Evolutionary conservation across 495 filamentous ascomycete genomes (phyloP).

Genomic region (Peziza echinospora): DNA sequence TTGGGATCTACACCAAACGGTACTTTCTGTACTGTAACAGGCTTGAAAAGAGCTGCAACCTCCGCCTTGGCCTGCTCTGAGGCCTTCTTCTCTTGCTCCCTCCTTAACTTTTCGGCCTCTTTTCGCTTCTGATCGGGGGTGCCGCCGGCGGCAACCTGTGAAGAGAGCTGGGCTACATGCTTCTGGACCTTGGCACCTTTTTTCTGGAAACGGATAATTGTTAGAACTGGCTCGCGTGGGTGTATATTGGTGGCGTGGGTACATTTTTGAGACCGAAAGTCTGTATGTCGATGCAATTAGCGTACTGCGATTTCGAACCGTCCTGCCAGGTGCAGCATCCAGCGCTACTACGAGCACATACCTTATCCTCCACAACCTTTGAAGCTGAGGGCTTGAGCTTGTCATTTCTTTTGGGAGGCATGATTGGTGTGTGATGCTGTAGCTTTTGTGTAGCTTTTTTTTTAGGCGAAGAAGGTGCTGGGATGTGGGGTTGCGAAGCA

Average conservation of each 20-base stretch:
- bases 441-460: too few relatives aligned
- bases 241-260: constrained; percentile 20
- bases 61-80: constrained; percentile 63
- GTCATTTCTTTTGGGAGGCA: constrained; percentile 74
- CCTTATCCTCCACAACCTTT: constrained; percentile 70
- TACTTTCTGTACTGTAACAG: constrained; percentile 85
- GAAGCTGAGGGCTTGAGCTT: constrained; percentile 45
- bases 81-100: constrained; percentile 60
- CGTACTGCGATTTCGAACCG: too few relatives aligned
- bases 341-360: constrained; percentile 16
- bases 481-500: too few relatives aligned
- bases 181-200: constrained; percentile 80
- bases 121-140: constrained; percentile 68
- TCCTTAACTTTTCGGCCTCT: constrained; percentile 67
- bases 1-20: constrained; percentile 96
- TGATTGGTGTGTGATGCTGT: constrained; percentile 34
- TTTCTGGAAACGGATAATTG: constrained; percentile 53
- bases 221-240: constrained; percentile 4
- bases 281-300: constrained; percentile 19
- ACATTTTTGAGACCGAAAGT: constrained; percentile 99
- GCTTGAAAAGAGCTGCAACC: constrained; percentile 78
- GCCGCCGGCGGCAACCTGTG: constrained; percentile 46
- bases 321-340: too few relatives aligned
- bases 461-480: too few relatives aligned
- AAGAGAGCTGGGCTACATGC: constrained; percentile 59